Evolutionary conservation across 495 filamentous ascomycete genomes (phyloP), one percentile per base, ranked within the genome.

Genomic region (Achaetomiella virescens): DNA sequence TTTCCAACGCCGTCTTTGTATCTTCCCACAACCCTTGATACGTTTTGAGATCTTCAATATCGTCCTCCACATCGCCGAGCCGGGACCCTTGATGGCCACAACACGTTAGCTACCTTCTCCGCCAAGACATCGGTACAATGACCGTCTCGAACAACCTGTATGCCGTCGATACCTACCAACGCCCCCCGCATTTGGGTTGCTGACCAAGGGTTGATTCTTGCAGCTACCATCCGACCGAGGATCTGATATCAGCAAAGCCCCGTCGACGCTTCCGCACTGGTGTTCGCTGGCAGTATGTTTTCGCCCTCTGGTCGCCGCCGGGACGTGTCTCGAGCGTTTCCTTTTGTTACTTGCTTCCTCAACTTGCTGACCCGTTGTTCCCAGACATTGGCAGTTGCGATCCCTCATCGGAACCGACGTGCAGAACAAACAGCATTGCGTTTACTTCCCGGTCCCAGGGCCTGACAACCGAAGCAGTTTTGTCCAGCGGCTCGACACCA

Each of bases 341-440:
- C 6, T 35, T 35, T 6, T 6, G 31, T 6, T 46, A 22, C 21
- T 3, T 22, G 44, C 44, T 11, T 7, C 21, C 17, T 31, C 5
- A 9, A 31, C 27, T 31, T 31, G 27, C 60, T 63, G 59, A 61
- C 42, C 21, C 36, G 1, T 18, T 2, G 22, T 17, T 37, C n/a
- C 54, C 20, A 96, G 91, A 59, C 93, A 98, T 70, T 88, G 84
- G 76, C 93, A 98, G 72, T 81, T 98, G 45, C 88, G 91, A 48
- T 90, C 95, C 61, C 84, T 95, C 59, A 86, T 97, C 64, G 92
- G 87, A 68, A 86, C 84, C 27, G 85, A 88, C 50, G 80, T 84
- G 54, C 80, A 83, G 21, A 82, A 90, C 71, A 9, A 9, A 4
- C 27, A 31, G 5, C 27, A 31, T 31, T 69, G 82, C 59, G 79